phyloP scores from a whole-genome alignment of 2,329 filamentous ascomycete species.

The Geoglossum cookeanum region DNA sequence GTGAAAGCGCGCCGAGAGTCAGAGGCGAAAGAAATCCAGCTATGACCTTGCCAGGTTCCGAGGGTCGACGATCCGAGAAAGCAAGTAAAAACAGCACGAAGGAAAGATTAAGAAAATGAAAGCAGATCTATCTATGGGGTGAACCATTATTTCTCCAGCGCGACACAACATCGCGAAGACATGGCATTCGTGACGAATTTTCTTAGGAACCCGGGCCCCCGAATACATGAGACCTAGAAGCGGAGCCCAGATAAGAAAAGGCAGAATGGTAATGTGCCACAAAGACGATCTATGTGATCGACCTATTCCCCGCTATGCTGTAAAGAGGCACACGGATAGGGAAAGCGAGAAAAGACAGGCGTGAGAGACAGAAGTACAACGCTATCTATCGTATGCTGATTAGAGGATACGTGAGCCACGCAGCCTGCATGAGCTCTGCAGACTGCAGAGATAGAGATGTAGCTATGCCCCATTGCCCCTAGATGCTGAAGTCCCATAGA shows the following conservation, averaged over 20 bases:
- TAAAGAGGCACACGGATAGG: slow-evolving; percentile 3
- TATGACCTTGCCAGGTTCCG: background rate
- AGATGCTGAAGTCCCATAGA: background rate
- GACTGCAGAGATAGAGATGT: slow-evolving; percentile 1
- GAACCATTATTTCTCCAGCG: slow-evolving; percentile 3
- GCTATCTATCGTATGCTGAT: slow-evolving; percentile 20
- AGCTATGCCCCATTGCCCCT: background rate
- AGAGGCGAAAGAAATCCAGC: background rate
- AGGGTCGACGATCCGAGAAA: background rate
- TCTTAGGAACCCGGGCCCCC: background rate
- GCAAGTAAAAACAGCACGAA: background rate
- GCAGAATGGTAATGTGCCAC: background rate
- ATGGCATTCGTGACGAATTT: slow-evolving; percentile 4
- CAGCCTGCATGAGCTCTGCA: background rate
- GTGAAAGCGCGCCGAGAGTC: background rate
- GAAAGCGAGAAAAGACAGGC: slow-evolving; percentile 1
- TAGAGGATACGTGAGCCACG: background rate
- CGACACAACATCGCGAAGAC: slow-evolving; percentile 2
- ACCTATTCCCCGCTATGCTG: slow-evolving; percentile 1
- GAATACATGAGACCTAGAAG: slow-evolving; percentile 1
- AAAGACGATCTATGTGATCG: slow-evolving; percentile 3
- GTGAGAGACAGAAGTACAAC: slow-evolving; percentile 15
- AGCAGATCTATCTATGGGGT: slow-evolving; percentile 1
- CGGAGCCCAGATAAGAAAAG: slow-evolving; percentile 2
- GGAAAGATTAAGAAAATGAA: background rate